Percentiles rank a stretch among this genome's conserved stretches.
These are phyloP conservation scores for Exophiala aquamarina DNA, from an alignment of 2,329 filamentous ascomycete genomes.

Conservation along the genomic window DNA sequence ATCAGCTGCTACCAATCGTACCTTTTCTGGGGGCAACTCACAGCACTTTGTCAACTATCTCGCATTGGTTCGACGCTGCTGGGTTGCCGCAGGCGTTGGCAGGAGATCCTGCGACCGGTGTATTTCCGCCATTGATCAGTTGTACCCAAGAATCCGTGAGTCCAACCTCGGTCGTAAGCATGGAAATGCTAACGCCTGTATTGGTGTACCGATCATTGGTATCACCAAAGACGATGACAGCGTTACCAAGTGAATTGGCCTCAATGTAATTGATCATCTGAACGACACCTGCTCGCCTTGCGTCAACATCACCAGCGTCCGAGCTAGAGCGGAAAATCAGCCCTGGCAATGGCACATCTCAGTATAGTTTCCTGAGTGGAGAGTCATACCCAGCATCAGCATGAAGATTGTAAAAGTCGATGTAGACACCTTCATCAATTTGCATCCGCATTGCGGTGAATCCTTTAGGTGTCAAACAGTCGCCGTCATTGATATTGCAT, in stretches of 20 bases:
- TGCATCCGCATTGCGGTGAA: slow-evolving; percentile 66
- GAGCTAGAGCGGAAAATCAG: slow-evolving; percentile 32
- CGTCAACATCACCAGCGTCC: slow-evolving; percentile 52
- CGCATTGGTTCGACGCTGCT: slow-evolving; percentile 54
- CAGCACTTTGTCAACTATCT: slow-evolving; percentile 67
- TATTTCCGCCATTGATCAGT: slow-evolving; percentile 48
- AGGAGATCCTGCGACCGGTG: slow-evolving; percentile 43
- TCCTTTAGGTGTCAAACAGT: slow-evolving; percentile 69
- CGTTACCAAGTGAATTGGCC: slow-evolving; percentile 56
- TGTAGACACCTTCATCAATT: slow-evolving; percentile 53
- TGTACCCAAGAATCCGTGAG: slow-evolving; percentile 63
- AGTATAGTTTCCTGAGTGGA: neutral
- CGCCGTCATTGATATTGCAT: slow-evolving; percentile 56
- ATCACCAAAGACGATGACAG: slow-evolving; percentile 66
- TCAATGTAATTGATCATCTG: slow-evolving; percentile 62
- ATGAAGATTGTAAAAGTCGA: slow-evolving; percentile 68
- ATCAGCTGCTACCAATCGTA: neutral
- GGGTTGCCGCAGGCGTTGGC: slow-evolving; percentile 59
- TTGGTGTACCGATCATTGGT: slow-evolving; percentile 66
- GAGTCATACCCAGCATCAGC: slow-evolving; percentile 56
- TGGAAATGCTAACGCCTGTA: slow-evolving; percentile 50
- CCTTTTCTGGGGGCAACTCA: slow-evolving; percentile 10
- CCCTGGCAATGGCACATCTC: no score
- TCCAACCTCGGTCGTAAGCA: slow-evolving; percentile 51
- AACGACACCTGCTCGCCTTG: slow-evolving; percentile 59